Percentiles rank a stretch among this genome's conserved stretches.
phyloP scores from a whole-genome alignment of 352 stramenopile species.

The Phytopythium delawarense region DNA sequence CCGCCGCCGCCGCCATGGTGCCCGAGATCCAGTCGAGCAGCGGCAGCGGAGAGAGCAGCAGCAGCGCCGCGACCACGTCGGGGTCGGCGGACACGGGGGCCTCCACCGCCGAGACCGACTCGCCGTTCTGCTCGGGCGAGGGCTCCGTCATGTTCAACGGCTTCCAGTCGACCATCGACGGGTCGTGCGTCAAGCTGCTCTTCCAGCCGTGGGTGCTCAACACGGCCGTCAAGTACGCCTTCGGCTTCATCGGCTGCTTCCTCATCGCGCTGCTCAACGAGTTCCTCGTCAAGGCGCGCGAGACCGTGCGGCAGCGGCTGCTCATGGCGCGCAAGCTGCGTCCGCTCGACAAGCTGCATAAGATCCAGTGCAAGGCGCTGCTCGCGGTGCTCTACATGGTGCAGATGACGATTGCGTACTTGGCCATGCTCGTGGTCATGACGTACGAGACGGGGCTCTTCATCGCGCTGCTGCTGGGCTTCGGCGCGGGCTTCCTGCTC shows the following conservation, averaged over 20 bases:
- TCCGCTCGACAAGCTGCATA: constrained; percentile 54
- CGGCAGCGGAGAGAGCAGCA: constrained; percentile 11
- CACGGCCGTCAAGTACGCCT: constrained; percentile 62
- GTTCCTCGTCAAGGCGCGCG: constrained; percentile 52
- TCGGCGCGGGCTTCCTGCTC: constrained; percentile 67
- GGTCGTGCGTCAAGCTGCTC: constrained; percentile 64
- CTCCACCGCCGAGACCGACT: constrained; percentile 52
- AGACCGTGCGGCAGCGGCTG: constrained; percentile 29
- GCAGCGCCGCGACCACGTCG: neutral
- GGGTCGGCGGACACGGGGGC: neutral
- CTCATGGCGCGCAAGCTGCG: constrained; percentile 6
- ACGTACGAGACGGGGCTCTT: constrained; percentile 84
- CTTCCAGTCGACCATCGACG: constrained; percentile 66
- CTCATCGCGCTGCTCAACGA: constrained; percentile 66
- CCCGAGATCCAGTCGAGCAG: constrained; percentile 21
- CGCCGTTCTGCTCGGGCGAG: constrained; percentile 20
- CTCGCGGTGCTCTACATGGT: constrained; percentile 74
- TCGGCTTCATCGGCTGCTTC: constrained; percentile 72
- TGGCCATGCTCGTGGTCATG: constrained; percentile 86
- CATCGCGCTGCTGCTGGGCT: constrained; percentile 62
- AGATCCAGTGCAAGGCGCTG: constrained; percentile 60
- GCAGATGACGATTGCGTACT: constrained; percentile 73
- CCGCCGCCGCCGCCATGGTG: constrained; percentile 34
- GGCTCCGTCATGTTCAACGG: constrained; percentile 85
- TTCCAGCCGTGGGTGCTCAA: constrained; percentile 79